Percentiles rank a stretch among this genome's conserved stretches.
These are phyloP conservation scores for Coprinopsis marcescibilis DNA, from an alignment of 768 basidiomycete species.

Conservation along the genomic window DNA sequence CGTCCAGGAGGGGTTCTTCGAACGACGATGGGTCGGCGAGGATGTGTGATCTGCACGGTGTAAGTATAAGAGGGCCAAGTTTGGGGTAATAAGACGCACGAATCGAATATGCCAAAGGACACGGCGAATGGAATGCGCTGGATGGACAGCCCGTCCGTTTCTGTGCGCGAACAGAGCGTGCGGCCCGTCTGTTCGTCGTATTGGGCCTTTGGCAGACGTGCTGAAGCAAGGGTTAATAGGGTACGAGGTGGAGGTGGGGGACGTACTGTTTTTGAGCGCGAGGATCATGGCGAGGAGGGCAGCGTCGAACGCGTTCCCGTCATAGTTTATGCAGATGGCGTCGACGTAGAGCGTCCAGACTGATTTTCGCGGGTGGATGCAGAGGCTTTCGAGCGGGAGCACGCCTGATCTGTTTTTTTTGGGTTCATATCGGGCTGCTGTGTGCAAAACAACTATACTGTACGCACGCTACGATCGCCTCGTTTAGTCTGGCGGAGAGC, in stretches of 20 bases:
- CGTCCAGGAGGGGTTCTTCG: constrained; percentile 82
- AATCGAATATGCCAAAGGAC: constrained; percentile 81
- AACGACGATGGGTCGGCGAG: constrained; percentile 85
- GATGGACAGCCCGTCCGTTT: constrained; percentile 33
- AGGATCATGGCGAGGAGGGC: constrained; percentile 82
- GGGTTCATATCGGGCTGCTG: neutral
- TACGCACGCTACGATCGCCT: constrained; percentile 67
- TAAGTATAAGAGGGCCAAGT: neutral
- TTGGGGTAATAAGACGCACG: constrained; percentile 45
- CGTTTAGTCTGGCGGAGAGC: constrained; percentile 76
- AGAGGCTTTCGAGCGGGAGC: constrained; percentile 61
- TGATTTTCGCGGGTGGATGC: constrained; percentile 74
- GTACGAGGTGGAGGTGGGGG: neutral
- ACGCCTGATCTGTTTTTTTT: constrained; percentile 48
- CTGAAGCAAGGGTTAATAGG: constrained; percentile 29
- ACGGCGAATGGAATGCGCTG: constrained; percentile 40
- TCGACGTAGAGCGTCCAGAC: constrained; percentile 96
- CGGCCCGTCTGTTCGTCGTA: constrained; percentile 63
- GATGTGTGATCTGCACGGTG: constrained; percentile 45
- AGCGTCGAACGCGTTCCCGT: constrained; percentile 94
- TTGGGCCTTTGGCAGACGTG: constrained; percentile 61
- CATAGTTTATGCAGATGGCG: constrained; percentile 93
- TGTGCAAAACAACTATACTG: neutral
- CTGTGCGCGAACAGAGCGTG: constrained; percentile 55
- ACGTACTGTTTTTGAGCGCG: constrained; percentile 78